Conservation (phyloP, 2,329 filamentous ascomycete genomes). For the Alternaria arborescens region DNA sequence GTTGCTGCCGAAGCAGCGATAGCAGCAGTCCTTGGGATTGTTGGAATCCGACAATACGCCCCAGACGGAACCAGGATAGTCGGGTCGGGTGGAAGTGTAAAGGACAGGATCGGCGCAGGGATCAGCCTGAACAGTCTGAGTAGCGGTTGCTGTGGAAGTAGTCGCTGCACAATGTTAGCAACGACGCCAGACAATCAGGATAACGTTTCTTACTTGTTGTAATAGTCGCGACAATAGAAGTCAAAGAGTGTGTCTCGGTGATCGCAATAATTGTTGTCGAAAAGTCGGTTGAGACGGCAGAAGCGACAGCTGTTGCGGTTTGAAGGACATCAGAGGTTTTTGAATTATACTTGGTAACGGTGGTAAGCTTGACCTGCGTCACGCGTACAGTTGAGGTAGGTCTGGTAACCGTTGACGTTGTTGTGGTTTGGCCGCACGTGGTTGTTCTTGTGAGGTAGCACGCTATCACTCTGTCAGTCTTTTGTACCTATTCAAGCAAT, state of each 20-base stretch:
- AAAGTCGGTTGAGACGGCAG: background rate
- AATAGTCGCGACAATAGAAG: background rate
- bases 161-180: background rate
- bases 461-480: background rate
- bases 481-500: background rate
- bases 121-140: background rate
- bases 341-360: background rate
- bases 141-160: background rate
- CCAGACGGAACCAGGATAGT: background rate
- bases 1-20: background rate
- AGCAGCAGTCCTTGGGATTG: background rate
- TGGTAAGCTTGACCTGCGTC: background rate
- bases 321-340: background rate
- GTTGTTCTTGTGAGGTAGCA: background rate
- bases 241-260: background rate
- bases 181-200: fast-evolving
- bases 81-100: background rate
- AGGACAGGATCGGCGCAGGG: background rate
- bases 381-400: background rate
- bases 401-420: background rate
- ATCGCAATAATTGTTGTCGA: background rate
- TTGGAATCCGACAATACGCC: background rate
- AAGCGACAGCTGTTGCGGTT: background rate
- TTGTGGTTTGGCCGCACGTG: background rate
- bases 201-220: background rate